Evolutionary conservation across 257 asterid genomes (phyloP).

Genomic region (Ligustrum vulgare): DNA sequence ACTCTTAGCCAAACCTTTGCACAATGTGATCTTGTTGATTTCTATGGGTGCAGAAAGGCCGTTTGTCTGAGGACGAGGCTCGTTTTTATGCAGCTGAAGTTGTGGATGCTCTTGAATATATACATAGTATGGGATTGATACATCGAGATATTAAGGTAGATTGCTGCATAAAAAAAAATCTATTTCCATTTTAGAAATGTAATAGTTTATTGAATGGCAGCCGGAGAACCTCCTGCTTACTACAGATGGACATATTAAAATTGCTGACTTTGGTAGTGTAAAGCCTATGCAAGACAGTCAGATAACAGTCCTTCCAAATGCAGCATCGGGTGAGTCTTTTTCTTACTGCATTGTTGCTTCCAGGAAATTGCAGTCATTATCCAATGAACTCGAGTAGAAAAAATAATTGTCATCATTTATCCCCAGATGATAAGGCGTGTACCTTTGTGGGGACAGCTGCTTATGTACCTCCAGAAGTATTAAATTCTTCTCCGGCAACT

Average conservation of each 20-base stretch:
- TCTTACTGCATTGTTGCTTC: slow-evolving; percentile 8
- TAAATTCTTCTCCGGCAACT: slow-evolving; percentile 97
- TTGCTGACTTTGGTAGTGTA: slow-evolving; percentile 98
- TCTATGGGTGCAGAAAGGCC: slow-evolving; percentile 80
- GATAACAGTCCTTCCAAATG: slow-evolving; percentile 92
- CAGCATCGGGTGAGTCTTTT: slow-evolving; percentile 79
- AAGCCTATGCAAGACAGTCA: slow-evolving; percentile 96
- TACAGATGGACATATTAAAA: slow-evolving; percentile 86
- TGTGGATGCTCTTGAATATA: slow-evolving; percentile 97
- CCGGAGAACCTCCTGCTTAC: slow-evolving; percentile 97
- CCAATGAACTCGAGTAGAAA: not conserved
- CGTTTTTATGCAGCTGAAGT: slow-evolving; percentile 97
- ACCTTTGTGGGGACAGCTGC: slow-evolving; percentile 99
- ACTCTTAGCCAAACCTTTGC: not conserved
- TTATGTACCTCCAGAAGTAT: slow-evolving; percentile 96
- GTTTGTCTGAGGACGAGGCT: slow-evolving; percentile 84
- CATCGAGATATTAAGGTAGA: slow-evolving; percentile 96
- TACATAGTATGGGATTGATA: slow-evolving; percentile 93
- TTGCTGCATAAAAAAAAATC: slow-evolving; percentile 12
- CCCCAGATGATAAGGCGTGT: slow-evolving; percentile 92
- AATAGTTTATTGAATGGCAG: slow-evolving; percentile 50
- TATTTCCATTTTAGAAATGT: slow-evolving; percentile 26
- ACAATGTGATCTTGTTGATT: slow-evolving; percentile 25
- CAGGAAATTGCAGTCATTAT: not conserved
- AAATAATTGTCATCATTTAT: not conserved